Evolutionary conservation across 352 stramenopile genomes (phyloP).

Genomic region (Phytophthora citrophthora): DNA sequence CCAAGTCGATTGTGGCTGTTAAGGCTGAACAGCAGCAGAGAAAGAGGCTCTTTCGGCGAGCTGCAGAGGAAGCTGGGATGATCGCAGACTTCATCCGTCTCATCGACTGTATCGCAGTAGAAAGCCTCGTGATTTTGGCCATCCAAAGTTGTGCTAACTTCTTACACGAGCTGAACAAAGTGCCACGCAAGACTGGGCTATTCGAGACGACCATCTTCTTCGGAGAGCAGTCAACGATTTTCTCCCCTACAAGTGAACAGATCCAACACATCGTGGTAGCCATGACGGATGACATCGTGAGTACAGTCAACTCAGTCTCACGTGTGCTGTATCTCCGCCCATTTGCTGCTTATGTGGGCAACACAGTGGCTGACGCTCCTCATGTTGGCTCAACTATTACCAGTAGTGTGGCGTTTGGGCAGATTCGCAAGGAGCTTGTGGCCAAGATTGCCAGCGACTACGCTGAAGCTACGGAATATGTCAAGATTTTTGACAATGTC

Average conservation of each 20-base stretch:
- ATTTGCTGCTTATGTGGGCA: conserved; percentile 84
- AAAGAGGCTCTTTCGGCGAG: conserved; percentile 81
- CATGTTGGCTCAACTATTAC: conserved; percentile 83
- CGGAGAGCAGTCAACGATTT: conserved; percentile 76
- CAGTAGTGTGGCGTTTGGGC: conserved; percentile 69
- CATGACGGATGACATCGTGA: conserved; percentile 91
- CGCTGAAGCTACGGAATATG: conserved; percentile 87
- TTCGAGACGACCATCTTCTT: conserved; percentile 96
- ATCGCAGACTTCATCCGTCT: conserved; percentile 94
- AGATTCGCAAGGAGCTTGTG: conserved; percentile 80
- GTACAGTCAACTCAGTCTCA: conserved; percentile 87
- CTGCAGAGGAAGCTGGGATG: conserved; percentile 88
- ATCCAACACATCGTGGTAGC: conserved; percentile 90
- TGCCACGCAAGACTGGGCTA: conserved; percentile 88
- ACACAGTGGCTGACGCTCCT: conserved; percentile 69
- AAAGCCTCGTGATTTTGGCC: conserved; percentile 89
- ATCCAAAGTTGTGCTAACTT: conserved; percentile 88
- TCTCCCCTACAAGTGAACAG: conserved; percentile 88
- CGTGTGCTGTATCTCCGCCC: conserved; percentile 89
- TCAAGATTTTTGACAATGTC: conserved; percentile 93
- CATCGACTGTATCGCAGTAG: conserved; percentile 93
- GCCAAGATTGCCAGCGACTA: conserved; percentile 91
- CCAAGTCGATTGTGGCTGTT: conserved; percentile 92
- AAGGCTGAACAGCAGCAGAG: conserved; percentile 92
- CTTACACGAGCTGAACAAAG: conserved; percentile 89